Conservation (phyloP, 2,329 filamentous ascomycete genomes). For the Ceratocystis albifundus region DNA sequence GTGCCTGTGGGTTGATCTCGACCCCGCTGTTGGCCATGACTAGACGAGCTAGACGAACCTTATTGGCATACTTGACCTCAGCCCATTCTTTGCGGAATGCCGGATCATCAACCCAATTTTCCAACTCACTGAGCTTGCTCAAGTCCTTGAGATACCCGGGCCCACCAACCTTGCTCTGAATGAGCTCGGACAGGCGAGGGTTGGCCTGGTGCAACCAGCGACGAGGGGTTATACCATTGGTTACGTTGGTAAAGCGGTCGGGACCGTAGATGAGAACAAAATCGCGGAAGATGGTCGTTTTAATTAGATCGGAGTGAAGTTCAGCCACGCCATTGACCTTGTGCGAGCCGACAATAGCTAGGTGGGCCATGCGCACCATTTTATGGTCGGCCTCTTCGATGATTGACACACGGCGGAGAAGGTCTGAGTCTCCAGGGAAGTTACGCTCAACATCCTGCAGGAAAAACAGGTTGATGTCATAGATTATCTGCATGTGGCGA, state of each 20-base stretch:
- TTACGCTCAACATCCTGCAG: constrained; percentile 78
- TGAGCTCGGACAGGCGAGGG: constrained; percentile 79
- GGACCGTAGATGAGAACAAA: constrained; percentile 90
- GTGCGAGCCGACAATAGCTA: constrained; percentile 93
- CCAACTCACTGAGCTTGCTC: constrained; percentile 73
- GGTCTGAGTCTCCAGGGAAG: constrained; percentile 80
- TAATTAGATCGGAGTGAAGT: constrained; percentile 93
- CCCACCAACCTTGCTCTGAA: constrained; percentile 76
- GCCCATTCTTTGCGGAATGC: constrained; percentile 89
- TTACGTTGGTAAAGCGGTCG: constrained; percentile 98
- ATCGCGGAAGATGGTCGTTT: constrained; percentile 99
- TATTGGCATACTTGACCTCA: constrained; percentile 94
- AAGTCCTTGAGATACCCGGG: constrained; percentile 82
- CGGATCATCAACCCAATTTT: constrained; percentile 73
- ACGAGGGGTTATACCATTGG: constrained; percentile 91
- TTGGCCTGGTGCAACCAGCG: constrained; percentile 98
- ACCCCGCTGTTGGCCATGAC: constrained; percentile 74
- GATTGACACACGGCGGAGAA: constrained; percentile 81
- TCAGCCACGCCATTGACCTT: constrained; percentile 99
- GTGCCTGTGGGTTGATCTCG: constrained; percentile 69
- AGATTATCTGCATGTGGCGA: constrained; percentile 91
- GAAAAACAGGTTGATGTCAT: constrained; percentile 94
- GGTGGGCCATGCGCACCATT: constrained; percentile 94
- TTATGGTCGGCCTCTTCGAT: constrained; percentile 95
- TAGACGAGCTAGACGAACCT: constrained; percentile 79